Conservation (phyloP, 176 grass and related monocot species). For the Oryza meyeriana region DNA sequence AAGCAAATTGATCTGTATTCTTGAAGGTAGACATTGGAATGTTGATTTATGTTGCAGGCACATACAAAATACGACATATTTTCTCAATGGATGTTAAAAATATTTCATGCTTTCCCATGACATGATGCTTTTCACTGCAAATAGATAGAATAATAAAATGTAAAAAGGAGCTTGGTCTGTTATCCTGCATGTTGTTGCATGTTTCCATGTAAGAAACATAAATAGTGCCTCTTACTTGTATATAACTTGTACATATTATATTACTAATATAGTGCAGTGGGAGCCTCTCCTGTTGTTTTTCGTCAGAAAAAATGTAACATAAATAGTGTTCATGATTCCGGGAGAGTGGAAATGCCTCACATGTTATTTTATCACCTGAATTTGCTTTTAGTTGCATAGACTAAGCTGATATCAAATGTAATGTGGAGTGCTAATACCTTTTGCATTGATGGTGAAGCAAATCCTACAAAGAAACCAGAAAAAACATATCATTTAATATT, state of each 20-base stretch:
- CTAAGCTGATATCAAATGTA: constrained; percentile 10
- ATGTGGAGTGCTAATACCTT: constrained; percentile 48
- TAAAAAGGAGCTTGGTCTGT: neutral
- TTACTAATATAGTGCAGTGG: no score
- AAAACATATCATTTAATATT: constrained; percentile 36
- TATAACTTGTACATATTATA: no score
- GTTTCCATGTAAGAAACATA: neutral
- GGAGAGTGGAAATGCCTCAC: neutral
- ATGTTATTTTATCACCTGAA: neutral
- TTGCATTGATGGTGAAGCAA: constrained; percentile 42
- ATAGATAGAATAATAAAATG: neutral
- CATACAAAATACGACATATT: neutral
- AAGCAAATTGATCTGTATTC: neutral
- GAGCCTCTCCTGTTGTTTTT: no score
- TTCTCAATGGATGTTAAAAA: neutral
- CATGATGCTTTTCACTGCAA: neutral
- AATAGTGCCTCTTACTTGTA: no score
- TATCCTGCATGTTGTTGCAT: neutral
- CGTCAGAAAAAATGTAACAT: no score
- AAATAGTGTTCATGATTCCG: neutral
- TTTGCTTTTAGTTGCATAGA: constrained; percentile 11
- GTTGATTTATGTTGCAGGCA: constrained; percentile 10
- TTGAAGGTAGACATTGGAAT: neutral
- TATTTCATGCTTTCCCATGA: neutral
- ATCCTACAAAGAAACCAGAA: constrained; percentile 52